These are phyloP conservation scores for Trichoderma semiorbis DNA, from an alignment of 2,329 filamentous ascomycete species.

Conservation along the genomic window DNA sequence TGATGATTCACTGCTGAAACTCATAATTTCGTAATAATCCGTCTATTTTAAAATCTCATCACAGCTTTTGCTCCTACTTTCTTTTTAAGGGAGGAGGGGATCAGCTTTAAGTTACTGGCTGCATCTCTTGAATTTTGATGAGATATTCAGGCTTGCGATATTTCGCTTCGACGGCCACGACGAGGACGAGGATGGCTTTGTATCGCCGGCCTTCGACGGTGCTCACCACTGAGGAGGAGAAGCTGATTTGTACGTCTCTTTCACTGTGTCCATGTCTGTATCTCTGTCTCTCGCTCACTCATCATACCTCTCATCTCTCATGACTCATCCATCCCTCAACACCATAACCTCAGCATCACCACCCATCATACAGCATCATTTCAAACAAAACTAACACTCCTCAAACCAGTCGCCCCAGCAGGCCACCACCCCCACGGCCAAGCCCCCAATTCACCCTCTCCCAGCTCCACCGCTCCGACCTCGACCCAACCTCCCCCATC, in stretches of 20 bases:
- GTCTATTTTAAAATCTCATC: background rate
- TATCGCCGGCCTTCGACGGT: conserved; percentile 24
- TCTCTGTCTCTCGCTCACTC: background rate
- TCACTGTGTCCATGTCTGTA: too few species aligned
- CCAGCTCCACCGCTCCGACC: conserved; percentile 57
- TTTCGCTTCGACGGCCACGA: conserved; percentile 21
- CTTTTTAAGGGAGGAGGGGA: background rate
- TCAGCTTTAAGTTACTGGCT: background rate
- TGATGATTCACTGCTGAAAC: background rate
- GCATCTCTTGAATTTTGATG: conserved; percentile 21
- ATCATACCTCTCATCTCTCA: background rate
- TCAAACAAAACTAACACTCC: background rate
- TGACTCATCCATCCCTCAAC: background rate
- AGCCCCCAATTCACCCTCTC: conserved; percentile 70
- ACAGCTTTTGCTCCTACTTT: background rate
- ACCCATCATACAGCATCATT: background rate
- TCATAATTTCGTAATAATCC: background rate
- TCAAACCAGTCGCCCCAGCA: conserved; percentile 57
- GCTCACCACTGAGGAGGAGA: conserved; percentile 30
- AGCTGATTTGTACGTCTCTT: conserved; percentile 45
- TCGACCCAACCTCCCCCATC: conserved; percentile 63
- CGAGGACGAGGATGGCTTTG: conserved; percentile 41
- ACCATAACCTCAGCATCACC: background rate
- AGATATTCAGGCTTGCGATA: conserved; percentile 20
- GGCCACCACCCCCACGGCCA: conserved; percentile 55